Evolutionary conservation across 768 basidiomycete genomes (phyloP), one percentile per base, ranked within the genome.

Genomic region (Leccinum disarticulatum): DNA sequence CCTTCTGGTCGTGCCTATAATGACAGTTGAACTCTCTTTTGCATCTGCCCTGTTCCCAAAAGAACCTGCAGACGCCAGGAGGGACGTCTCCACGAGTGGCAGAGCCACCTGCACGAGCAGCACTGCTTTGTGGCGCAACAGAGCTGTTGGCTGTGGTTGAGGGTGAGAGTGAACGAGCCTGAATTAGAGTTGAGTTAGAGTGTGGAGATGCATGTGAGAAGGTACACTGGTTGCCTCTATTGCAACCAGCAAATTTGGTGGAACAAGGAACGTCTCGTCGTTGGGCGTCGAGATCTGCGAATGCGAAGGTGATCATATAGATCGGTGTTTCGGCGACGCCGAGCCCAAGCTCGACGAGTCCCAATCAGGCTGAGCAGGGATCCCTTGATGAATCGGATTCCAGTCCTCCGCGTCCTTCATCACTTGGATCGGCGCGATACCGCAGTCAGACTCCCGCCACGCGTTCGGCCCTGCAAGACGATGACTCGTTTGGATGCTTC

Each of bases 21-120:
- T 63, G 72, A 68, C 84, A 86, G 1, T 66, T 64, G 55, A 81
- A 83, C 50, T 79, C 81, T 14, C 68, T 67, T n/a, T 62, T 75
- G 68, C 84, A 86, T 46, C 60, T 70, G 10, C 83, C 84, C 1
- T 63, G 69, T 1, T 73, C 68, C 82, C 81, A 85, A 64, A 72
- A 86, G 62, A 69, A 79, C 27, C 61, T 69, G 70, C 84, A 86
- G 8, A 75, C 70, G 2, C 81, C 81, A n/a, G 55, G 61, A 48
- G 73, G 70, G n/a, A 55, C 9, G 22, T 30, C 60, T 4, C 57
- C 59, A 11, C 22, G 22, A 22, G 22, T 22, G 22, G 22, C 22
- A 22, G 22, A 22, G 22, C 55, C 25, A 31, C 22, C 41, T 49
- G 66, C 43, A 56, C 30, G 58, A 22, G 43, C 6, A 17, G n/a